Percentiles rank a stretch among this genome's conserved stretches.
phyloP scores from a whole-genome alignment of 805 yeast species.

The Ogataea parapolymorpha region DNA sequence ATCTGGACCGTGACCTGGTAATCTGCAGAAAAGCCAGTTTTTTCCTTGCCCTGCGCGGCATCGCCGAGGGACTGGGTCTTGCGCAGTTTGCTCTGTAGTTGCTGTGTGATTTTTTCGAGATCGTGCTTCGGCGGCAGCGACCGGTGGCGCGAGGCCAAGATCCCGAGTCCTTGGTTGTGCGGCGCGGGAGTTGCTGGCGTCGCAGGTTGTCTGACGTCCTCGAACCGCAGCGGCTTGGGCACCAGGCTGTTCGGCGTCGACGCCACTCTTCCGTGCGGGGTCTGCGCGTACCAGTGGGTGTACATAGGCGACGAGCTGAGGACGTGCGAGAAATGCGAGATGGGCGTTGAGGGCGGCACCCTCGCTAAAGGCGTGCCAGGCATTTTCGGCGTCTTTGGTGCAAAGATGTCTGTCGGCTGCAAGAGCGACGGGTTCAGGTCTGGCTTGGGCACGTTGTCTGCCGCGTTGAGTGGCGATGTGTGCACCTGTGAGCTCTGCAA shows the following conservation, averaged over 20 bases:
- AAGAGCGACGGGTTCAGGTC: conserved; percentile 26
- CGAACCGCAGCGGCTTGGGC: conserved; percentile 23
- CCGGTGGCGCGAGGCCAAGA: conserved; percentile 1
- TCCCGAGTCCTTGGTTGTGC: conserved; percentile 8
- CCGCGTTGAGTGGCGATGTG: conserved; percentile 27
- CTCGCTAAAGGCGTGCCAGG: conserved; percentile 1
- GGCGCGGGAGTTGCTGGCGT: background rate
- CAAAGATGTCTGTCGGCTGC: conserved; percentile 13
- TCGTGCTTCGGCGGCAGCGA: conserved; percentile 8
- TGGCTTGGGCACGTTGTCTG: conserved; percentile 14
- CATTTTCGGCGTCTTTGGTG: conserved; percentile 8
- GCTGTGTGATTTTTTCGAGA: conserved; percentile 14
- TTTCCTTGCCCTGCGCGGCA: background rate
- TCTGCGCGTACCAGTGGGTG: conserved; percentile 31
- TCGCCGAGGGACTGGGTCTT: conserved; percentile 7
- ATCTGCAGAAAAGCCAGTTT: conserved; percentile 15
- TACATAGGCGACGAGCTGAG: conserved; percentile 35
- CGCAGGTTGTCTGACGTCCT: conserved; percentile 14
- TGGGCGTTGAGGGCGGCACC: conserved; percentile 26
- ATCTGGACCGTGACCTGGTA: conserved; percentile 24
- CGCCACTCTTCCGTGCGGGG: conserved; percentile 22
- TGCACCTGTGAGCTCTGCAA: conserved; percentile 26
- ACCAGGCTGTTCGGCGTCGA: conserved; percentile 21
- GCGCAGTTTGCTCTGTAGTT: conserved; percentile 15
- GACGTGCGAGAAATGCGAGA: conserved; percentile 32